Evolutionary conservation across 2,329 filamentous ascomycete species (phyloP), one percentile per base, ranked within the genome.

Genomic region (Blumeria hordei): DNA sequence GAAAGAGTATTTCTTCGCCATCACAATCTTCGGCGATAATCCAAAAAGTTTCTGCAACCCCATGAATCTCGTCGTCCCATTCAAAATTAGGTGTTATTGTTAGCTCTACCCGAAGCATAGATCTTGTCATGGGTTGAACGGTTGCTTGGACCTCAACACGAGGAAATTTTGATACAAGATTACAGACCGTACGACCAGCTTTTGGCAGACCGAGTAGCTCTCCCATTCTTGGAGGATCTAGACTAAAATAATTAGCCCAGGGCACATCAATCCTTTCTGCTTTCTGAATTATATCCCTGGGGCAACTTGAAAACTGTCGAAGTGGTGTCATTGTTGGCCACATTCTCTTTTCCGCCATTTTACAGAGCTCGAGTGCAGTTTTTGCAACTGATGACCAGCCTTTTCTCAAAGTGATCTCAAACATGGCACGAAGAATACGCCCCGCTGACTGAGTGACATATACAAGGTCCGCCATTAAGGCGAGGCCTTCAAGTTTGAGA

Each of bases 271-370:
- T 94, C 61, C 88, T 78, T 70, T 98, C 92, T 3, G 88, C 83
- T 69, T 96, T 96, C 60, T 86, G 81, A 52, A 96, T 72, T 54
- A 96, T 85, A 57, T 96, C 90, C 43, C 80, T 74, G 3, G 88
- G 80, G 64, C 88, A 94, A 41, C 72, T 71, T 3, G 83, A 78
- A 65, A 98, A 98, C 64, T 98, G 92, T 55, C 92, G 80, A 35
- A 98, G 73, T 10, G 93, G 92, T 39, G 87, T 86, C 92, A 96
- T 98, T 6, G 90, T 96, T 12, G 90, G 88, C 92, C 92, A 98
- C 93, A 98, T 98, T 53, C 93, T 78, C 74, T 94, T 94, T 72
- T 98, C 92, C 0, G 90, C 92, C 87, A 94, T 96, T 71, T 98
- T 98, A 71, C 93, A 98, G 54, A 98, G 75, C 62, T 94, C 86